These are phyloP conservation scores for Colletotrichum chlorophyti DNA, from an alignment of 2,329 filamentous ascomycete species.

Conservation along the genomic window DNA sequence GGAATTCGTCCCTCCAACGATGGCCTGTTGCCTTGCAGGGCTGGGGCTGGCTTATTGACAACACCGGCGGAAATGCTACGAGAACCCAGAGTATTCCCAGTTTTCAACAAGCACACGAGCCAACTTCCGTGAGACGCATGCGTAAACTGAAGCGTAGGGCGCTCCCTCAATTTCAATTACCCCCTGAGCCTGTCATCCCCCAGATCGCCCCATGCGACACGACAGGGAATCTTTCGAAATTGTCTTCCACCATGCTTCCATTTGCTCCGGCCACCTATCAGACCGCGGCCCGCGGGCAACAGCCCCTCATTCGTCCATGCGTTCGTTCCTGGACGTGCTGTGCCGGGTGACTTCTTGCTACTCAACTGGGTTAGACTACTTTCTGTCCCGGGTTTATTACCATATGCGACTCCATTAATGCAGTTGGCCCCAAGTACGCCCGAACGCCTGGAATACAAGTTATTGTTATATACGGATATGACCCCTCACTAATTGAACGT, in stretches of 20 bases:
- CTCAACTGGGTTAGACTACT: not conserved
- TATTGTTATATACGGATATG: no score
- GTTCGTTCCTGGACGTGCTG: not conserved
- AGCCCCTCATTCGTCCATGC: not conserved
- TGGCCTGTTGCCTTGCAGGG: not conserved
- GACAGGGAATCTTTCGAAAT: slow-evolving; percentile 16
- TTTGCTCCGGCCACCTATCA: slow-evolving; percentile 16
- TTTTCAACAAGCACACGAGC: slow-evolving; percentile 1
- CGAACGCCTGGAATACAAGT: no score
- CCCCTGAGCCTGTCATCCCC: slow-evolving; percentile 15
- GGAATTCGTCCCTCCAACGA: no score
- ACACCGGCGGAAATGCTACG: not conserved
- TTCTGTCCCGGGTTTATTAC: no score
- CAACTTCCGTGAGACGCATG: no score
- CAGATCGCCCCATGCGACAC: slow-evolving; percentile 11
- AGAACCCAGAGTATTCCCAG: not conserved
- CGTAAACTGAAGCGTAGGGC: no score
- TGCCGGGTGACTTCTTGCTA: not conserved
- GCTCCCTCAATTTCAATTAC: not conserved
- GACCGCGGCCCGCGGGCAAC: not conserved
- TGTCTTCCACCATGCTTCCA: slow-evolving; percentile 18
- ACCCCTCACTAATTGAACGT: no score
- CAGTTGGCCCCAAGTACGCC: no score
- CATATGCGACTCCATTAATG: no score
- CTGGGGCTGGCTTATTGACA: not conserved